Percentiles rank a stretch among this genome's conserved stretches.
Conservation (phyloP, 2,329 filamentous ascomycete species). For the Xylaria multiplex region DNA sequence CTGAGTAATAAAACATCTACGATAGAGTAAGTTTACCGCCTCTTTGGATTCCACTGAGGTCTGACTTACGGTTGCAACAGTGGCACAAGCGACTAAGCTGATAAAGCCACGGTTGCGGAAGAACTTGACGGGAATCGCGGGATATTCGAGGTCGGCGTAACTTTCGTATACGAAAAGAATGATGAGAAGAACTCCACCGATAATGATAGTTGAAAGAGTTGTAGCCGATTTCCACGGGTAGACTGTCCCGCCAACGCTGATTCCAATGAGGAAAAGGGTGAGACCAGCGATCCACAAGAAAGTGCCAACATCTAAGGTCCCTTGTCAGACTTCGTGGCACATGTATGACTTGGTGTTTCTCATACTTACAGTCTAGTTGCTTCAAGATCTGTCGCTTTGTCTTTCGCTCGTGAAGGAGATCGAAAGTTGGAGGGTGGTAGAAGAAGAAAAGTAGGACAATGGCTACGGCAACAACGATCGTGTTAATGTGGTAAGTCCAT, state of each 20-base stretch:
- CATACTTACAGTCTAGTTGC: constrained; percentile 50
- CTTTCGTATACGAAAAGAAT: constrained; percentile 52
- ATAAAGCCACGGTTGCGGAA: constrained; percentile 53
- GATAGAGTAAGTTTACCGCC: constrained; percentile 13
- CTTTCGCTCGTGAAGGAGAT: constrained; percentile 53
- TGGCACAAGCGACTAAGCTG: constrained; percentile 50
- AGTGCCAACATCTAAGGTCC: constrained; percentile 51
- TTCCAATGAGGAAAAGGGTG: constrained; percentile 57
- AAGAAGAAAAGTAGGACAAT: constrained; percentile 52
- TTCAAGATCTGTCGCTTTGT: constrained; percentile 50
- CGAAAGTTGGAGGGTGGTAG: constrained; percentile 55
- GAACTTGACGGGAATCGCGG: constrained; percentile 52
- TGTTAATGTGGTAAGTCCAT: constrained; percentile 56
- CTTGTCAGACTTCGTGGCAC: background rate
- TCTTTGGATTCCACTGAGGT: background rate
- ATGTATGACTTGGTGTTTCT: background rate
- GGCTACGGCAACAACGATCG: constrained; percentile 51
- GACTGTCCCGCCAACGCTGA: constrained; percentile 56
- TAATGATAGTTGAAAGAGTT: constrained; percentile 52
- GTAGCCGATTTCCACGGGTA: constrained; percentile 56
- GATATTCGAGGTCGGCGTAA: constrained; percentile 51
- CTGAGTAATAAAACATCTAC: constrained; percentile 49
- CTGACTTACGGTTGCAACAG: constrained; percentile 49
- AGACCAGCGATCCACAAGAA: constrained; percentile 58
- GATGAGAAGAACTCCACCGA: constrained; percentile 50